Conservation (phyloP, 192 early-diverging fungal species). For the Linnemannia elongata region DNA sequence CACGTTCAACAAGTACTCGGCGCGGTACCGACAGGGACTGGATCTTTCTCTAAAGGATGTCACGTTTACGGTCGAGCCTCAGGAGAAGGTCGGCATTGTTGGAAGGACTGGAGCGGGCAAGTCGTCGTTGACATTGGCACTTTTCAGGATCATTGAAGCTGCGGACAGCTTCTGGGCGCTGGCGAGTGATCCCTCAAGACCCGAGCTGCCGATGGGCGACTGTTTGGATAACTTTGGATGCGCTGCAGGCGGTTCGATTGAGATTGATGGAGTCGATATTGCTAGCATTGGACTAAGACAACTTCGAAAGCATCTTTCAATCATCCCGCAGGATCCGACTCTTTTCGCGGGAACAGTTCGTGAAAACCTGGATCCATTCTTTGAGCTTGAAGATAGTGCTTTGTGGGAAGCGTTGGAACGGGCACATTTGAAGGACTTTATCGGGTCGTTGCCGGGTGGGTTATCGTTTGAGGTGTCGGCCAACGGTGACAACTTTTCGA, state of each 20-base stretch:
- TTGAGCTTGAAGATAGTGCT: conserved; percentile 63
- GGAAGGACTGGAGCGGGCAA: conserved; percentile 62
- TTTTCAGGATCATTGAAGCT: conserved; percentile 62
- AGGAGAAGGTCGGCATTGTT: conserved; percentile 57
- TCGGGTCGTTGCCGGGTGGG: conserved; percentile 33
- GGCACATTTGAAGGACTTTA: conserved; percentile 43
- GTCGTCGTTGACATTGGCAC: conserved; percentile 52
- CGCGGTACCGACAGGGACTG: conserved; percentile 54
- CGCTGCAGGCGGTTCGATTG: conserved; percentile 71
- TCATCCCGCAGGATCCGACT: conserved; percentile 90
- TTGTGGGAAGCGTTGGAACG: conserved; percentile 72
- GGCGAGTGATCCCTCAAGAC: conserved; percentile 26
- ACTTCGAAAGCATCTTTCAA: conserved; percentile 72
- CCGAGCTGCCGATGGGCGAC: not conserved
- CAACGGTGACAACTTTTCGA: conserved; percentile 79
- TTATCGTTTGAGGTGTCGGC: conserved; percentile 59
- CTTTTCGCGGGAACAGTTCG: conserved; percentile 73
- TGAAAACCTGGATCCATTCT: conserved; percentile 86
- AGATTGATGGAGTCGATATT: conserved; percentile 82
- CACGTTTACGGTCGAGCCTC: conserved; percentile 57
- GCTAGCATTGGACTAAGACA: conserved; percentile 67
- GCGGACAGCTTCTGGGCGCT: conserved; percentile 40
- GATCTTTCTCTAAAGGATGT: conserved; percentile 62
- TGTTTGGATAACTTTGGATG: not conserved
- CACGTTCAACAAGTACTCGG: conserved; percentile 42